These are phyloP conservation scores for Heliophila coronopifolia DNA, from an alignment of 441 rosid species.

Conservation along the genomic window DNA sequence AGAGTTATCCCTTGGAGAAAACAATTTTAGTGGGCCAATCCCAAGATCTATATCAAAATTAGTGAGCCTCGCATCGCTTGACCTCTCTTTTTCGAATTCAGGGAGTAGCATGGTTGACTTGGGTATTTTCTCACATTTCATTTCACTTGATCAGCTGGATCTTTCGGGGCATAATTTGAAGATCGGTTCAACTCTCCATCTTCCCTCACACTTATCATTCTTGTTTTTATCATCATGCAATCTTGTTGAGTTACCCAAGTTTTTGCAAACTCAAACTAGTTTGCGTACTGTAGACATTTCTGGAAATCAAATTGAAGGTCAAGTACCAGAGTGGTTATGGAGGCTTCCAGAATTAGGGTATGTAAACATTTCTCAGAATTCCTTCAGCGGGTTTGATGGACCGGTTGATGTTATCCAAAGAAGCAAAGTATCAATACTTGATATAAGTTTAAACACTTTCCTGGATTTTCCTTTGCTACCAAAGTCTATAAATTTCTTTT, in stretches of 20 bases:
- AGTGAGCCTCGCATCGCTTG: neutral
- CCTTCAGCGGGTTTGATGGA: neutral
- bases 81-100: slow-evolving; percentile 16
- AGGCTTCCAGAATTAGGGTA: neutral
- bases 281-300: neutral
- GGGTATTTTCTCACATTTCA: neutral
- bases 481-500: neutral
- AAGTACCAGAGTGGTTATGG: slow-evolving; percentile 19
- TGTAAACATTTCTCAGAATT: slow-evolving; percentile 10
- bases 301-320: slow-evolving; percentile 6
- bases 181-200: neutral
- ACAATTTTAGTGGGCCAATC: slow-evolving; percentile 14
- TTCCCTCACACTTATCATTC: fast-evolving
- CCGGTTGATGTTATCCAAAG: slow-evolving; percentile 1
- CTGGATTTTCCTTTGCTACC: slow-evolving; percentile 10
- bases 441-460: slow-evolving; percentile 16
- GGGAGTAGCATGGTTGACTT: neutral
- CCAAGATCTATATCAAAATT: slow-evolving; percentile 13
- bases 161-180: slow-evolving; percentile 3
- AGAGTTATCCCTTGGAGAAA: neutral
- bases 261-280: neutral
- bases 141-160: neutral
- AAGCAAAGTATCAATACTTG: neutral
- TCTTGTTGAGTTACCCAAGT: slow-evolving; percentile 11
- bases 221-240: slow-evolving; percentile 13